Evolutionary conservation across 2,329 filamentous ascomycete species (phyloP), one percentile per base, ranked within the genome.

Genomic region (Colletotrichum cuscutae): DNA sequence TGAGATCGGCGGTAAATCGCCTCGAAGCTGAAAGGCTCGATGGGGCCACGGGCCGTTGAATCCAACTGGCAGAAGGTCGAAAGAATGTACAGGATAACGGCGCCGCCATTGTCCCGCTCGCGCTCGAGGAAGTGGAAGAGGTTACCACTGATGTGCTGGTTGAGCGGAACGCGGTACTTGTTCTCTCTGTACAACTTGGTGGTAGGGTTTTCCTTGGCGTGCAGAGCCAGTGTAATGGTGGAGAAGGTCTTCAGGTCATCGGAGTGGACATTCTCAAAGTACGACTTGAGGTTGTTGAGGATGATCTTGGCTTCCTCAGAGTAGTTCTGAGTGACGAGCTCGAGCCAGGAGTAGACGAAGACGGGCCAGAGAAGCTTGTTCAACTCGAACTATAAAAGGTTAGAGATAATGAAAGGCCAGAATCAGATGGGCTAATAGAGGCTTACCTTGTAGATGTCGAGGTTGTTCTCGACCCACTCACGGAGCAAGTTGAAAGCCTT

Each of bases 301-400:
- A 97, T 96, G 2, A 88, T 85, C 76, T 93, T 91, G 15, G 92
- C 91, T 71, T 97, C 94, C 52, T 90, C 89, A 1, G 89, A 85
- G 77, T 93, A 95, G 75, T 91, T 91, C 72, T 94, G 90, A 42
- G 87, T 87, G 32, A 97, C 89, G 68, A 98, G 89, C 70, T 94
- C 92, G 30, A 99, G 86, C 79, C 94, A 98, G 0, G 94, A 97
- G 82, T 99, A 97, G 63, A 98, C 94, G 79, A 98, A 98, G 0
- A 97, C 85, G 0, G 97, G 97, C 95, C 97, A 99, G 19, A 98
- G 85, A 4, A 98, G 86, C 76, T 97, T 95, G 71, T 91, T 89
- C 3, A 99, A 87, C 84, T 99, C 97, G 57, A 96, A 95, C 91
- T 95, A 74, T 2, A 13, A 72, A 12, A 57, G 2, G 62, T 79